Base-by-base conservation (phyloP, 371 early-diverging fungal genomes). In the Syncephalastrum monosporum region DNA sequence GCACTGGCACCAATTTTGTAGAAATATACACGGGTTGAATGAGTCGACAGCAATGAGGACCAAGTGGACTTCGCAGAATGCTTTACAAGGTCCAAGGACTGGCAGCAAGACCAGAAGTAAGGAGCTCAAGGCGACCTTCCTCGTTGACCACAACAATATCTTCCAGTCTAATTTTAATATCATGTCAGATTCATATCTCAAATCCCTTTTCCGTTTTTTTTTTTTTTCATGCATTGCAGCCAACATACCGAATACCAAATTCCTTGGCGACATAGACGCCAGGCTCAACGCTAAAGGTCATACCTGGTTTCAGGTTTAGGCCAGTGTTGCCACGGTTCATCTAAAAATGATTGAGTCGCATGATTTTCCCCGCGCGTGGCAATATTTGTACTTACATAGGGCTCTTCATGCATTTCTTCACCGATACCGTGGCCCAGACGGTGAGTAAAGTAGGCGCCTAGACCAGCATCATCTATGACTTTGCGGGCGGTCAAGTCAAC, bases 381-480 rank as follows among this genome's bases (percentile, higher is more conserved):
- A 33, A 2, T 21, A 2, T 10, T 33, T 12, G 0, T 6, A 57
- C 59, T 59, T 47, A 59, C 59, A 48, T 82, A 85, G 16, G 85
- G 85, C 27, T 82, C 79, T 56, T 85, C 85, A 54, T 85, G 85
- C 57, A 81, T 82, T 27, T 82, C 79, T 48, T 77, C 48, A 0
- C 85, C 85, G 16, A 85, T 67, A 0, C 85, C 85, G 67, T 85
- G 85, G 1, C 85, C 85, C 50, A 82, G 42, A 3, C 83, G 75
- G 60, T 85, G 85, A 3, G 80, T 81, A 44, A 85, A 85, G 33
- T 65, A 76, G 10, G 54, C 38, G 3, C 79, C 83, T 50, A 74
- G 80, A 0, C 80, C 77, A 25, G 69, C 74, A 3, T 67, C 45
- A 12, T 61, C 63, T 59, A 85, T 82, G 43, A 76, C 49, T 21